A percentile compares a stretch with the other conserved stretches of the same genome.
These are phyloP conservation scores for Aspergillus homomorphus DNA, from an alignment of 495 filamentous ascomycete genomes.

Conservation along the genomic window DNA sequence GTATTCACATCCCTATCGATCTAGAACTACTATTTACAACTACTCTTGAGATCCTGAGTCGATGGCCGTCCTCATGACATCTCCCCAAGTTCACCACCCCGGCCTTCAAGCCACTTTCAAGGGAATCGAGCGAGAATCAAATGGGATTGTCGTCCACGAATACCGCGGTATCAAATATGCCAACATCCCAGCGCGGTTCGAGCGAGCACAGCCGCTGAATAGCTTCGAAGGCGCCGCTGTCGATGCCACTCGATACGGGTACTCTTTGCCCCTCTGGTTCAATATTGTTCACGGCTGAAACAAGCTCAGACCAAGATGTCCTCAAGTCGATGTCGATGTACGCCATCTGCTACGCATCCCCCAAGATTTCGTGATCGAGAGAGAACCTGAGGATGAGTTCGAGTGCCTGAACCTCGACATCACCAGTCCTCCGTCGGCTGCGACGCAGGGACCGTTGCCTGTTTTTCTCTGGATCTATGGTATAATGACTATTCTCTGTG, in stretches of 20 bases:
- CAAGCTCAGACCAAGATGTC: slow-evolving; percentile 34
- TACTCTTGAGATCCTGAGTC: too few relatives aligned
- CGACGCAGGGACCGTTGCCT: slow-evolving; percentile 22
- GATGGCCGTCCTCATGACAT: slow-evolving; percentile 26
- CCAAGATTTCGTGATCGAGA: slow-evolving; percentile 30
- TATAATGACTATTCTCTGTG: slow-evolving; percentile 6
- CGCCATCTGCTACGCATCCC: slow-evolving; percentile 39
- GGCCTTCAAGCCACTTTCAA: slow-evolving; percentile 33
- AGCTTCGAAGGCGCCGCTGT: slow-evolving; percentile 26
- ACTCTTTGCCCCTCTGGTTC: background rate
- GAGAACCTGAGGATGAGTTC: slow-evolving; percentile 41
- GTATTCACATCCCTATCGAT: too few relatives aligned
- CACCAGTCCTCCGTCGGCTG: slow-evolving; percentile 28
- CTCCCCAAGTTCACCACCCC: slow-evolving; percentile 25
- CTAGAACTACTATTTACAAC: too few relatives aligned
- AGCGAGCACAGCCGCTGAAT: slow-evolving; percentile 27
- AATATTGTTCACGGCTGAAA: background rate
- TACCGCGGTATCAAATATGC: slow-evolving; percentile 41
- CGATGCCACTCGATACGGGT: slow-evolving; percentile 38
- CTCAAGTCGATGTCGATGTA: slow-evolving; percentile 36
- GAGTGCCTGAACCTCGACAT: slow-evolving; percentile 46
- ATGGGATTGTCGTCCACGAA: slow-evolving; percentile 25
- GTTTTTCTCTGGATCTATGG: slow-evolving; percentile 48
- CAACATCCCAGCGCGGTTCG: slow-evolving; percentile 35
- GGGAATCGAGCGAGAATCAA: slow-evolving; percentile 20